Evolutionary conservation across 2,329 filamentous ascomycete genomes (phyloP).

Genomic region (Peltaster fructicola): DNA sequence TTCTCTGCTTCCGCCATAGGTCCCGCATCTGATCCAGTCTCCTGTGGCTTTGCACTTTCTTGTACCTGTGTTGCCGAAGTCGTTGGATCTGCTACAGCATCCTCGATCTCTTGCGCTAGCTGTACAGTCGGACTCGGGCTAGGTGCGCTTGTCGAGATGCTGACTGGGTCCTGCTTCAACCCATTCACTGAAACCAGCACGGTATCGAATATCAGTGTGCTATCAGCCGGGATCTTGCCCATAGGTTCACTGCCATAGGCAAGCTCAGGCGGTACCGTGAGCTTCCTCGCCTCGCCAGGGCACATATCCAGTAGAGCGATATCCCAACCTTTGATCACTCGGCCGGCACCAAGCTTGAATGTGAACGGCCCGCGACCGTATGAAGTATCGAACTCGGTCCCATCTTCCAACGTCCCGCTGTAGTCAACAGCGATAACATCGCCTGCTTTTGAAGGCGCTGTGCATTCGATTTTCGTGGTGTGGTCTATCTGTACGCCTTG

Average conservation of each 20-base stretch:
- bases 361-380: slow-evolving; percentile 70
- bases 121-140: too few species aligned
- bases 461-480: slow-evolving; percentile 4
- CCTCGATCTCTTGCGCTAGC: too few species aligned
- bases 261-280: slow-evolving; percentile 77
- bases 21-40: too few species aligned
- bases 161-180: slow-evolving; percentile 26
- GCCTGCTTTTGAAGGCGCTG: slow-evolving; percentile 25
- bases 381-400: slow-evolving; percentile 33
- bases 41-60: too few species aligned
- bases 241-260: slow-evolving; percentile 61
- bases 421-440: slow-evolving; percentile 82
- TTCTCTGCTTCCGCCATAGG: too few species aligned
- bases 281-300: slow-evolving; percentile 77
- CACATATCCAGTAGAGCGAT: slow-evolving; percentile 88
- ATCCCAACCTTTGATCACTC: slow-evolving; percentile 96
- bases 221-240: slow-evolving; percentile 72
- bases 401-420: slow-evolving; percentile 58
- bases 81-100: too few species aligned
- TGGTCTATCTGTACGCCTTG: slow-evolving; percentile 19
- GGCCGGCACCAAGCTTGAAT: slow-evolving; percentile 66
- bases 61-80: too few species aligned
- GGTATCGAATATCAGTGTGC: slow-evolving; percentile 80
- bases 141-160: slow-evolving; percentile 3
- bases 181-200: slow-evolving; percentile 73